Evolutionary conservation across 140 eudicot genomes (phyloP), one percentile per base, ranked within the genome.

Genomic region (Oenanthe javanica): DNA sequence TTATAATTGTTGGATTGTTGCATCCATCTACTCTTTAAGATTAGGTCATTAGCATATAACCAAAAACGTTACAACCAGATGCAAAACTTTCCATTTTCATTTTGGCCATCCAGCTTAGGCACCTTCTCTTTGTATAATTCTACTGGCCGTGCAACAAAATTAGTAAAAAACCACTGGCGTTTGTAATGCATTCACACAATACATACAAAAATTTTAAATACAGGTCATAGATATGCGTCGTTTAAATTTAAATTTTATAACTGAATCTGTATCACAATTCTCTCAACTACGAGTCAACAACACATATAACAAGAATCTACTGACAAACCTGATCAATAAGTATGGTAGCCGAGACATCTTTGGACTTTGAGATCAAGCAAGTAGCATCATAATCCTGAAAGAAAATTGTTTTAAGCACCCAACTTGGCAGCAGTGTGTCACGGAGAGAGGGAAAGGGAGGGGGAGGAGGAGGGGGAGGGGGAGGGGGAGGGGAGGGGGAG

Each of bases 351-450:
- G 91, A 84, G 79, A 92, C 89, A 38, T 92, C 88, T 80, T 89
- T 89, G 85, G 70, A 87, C 87, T 90, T 95, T 36, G 97, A 83
- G 57, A 95, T 82, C 87, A 95, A 87, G 81, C 87, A 83, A 81
- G 96, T 89, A 83, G 97, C 99, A 87, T 95, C 99, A 78, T 95
- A 92, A 54, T 92, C 97, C 97, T 95, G 93, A 92, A 89, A 63
- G 52, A 59, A 63, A 59, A 57, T 21, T 47, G 81, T 71, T 27
- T 36, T 83, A 50, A 82, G 81, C 71, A 81, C 77, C 59, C 21
- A 83, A 36, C 54, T 74, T 70, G 49, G 70, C 50, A 79, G 63
- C n/a, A 74, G 51, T 3, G 19, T 2, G n/a, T 54, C 45, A 2
- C 9, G 18, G 42, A 1, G 73, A 0, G 46, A 5, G 47, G 14